Percentiles rank a stretch among this genome's conserved stretches.
phyloP scores from a whole-genome alignment of 192 early-diverging fungal genomes.

The Funneliformis geosporum region DNA sequence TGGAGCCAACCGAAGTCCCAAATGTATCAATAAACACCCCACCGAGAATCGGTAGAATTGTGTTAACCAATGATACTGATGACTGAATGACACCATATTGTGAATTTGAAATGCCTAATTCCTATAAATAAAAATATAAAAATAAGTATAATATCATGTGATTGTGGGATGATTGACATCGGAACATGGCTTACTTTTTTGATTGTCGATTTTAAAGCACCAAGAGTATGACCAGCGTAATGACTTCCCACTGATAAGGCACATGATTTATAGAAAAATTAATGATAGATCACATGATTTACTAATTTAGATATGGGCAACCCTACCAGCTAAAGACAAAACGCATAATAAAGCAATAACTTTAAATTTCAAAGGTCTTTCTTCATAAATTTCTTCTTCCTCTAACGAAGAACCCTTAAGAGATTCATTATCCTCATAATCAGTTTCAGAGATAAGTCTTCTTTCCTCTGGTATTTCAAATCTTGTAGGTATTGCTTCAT shows the following conservation, averaged over 20 bases:
- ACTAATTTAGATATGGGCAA: not conserved
- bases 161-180: not conserved
- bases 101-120: slow-evolving; percentile 64
- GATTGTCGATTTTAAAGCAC: slow-evolving; percentile 64
- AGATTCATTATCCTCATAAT: not conserved
- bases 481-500: not conserved
- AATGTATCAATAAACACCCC: slow-evolving; percentile 69
- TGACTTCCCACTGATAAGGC: slow-evolving; percentile 60
- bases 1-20: slow-evolving; percentile 61
- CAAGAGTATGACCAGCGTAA: slow-evolving; percentile 71
- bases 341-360: slow-evolving; percentile 58
- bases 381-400: not conserved
- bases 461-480: slow-evolving; percentile 1
- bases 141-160: not conserved
- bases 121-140: slow-evolving; percentile 43
- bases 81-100: slow-evolving; percentile 71
- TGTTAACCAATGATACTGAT: slow-evolving; percentile 68
- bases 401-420: not conserved
- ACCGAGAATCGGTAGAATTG: slow-evolving; percentile 60
- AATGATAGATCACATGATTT: not conserved
- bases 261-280: not conserved
- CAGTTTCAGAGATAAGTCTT: not conserved
- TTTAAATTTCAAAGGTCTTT: slow-evolving; percentile 50
- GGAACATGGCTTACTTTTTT: slow-evolving; percentile 53
- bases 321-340: slow-evolving; percentile 63